Evolutionary conservation across 805 yeast species (phyloP).

Genomic region (Candida jianshihensis): DNA sequence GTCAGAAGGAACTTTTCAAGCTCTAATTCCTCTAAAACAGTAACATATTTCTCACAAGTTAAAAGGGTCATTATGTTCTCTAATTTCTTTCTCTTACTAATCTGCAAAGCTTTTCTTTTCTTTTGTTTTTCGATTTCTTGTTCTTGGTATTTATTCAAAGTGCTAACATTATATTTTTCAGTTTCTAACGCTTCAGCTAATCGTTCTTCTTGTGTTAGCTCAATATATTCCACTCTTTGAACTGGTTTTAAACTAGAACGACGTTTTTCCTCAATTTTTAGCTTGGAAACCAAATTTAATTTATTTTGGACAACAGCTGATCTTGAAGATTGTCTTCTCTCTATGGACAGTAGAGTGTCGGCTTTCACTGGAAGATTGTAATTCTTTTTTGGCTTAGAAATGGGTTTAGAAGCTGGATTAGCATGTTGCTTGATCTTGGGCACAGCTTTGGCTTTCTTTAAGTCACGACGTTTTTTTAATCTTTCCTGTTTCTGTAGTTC

Average conservation of each 20-base stretch:
- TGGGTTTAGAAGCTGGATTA: conserved; percentile 17
- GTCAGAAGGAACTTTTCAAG: conserved; percentile 35
- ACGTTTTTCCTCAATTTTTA: conserved; percentile 62
- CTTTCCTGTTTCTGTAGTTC: conserved; percentile 45
- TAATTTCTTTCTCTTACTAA: conserved; percentile 57
- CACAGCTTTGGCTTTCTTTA: conserved; percentile 20
- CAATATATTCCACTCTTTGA: conserved; percentile 32
- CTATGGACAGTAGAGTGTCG: conserved; percentile 42
- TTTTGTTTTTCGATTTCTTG: conserved; percentile 79
- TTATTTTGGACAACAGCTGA: conserved; percentile 71
- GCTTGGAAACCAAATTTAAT: conserved; percentile 64
- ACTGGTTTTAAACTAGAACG: conserved; percentile 38
- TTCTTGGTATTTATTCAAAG: conserved; percentile 72
- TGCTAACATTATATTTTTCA: conserved; percentile 65
- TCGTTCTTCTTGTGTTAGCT: conserved; percentile 38
- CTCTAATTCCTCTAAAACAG: conserved; percentile 59
- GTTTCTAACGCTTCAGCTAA: conserved; percentile 80
- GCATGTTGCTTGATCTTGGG: conserved; percentile 28
- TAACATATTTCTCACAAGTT: conserved; percentile 41
- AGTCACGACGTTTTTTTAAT: conserved; percentile 25
- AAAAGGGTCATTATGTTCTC: conserved; percentile 49
- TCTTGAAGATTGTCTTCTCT: conserved; percentile 71
- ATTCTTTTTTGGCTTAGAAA: conserved; percentile 24
- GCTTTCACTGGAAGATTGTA: conserved; percentile 34
- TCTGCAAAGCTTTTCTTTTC: conserved; percentile 64